Conservation (phyloP, 129 eudicot species). For the Helianthus tuberosus region DNA sequence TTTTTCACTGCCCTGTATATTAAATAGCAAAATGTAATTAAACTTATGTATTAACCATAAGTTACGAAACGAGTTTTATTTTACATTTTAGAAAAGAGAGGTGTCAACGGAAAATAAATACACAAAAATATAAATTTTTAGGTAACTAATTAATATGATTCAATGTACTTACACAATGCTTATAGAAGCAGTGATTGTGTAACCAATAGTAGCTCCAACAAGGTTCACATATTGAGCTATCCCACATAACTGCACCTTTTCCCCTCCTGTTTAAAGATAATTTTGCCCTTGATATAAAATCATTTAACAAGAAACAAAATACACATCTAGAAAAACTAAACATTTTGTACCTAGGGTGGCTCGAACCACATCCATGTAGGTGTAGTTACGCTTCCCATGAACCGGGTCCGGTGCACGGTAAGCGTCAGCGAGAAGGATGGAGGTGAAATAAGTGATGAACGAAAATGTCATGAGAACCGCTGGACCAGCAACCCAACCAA, state of each 20-base stretch:
- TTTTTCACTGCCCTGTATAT: slow-evolving; percentile 68
- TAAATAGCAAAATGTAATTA: not conserved
- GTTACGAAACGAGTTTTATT: too few relatives aligned
- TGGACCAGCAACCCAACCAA: slow-evolving; percentile 89
- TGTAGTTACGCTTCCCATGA: slow-evolving; percentile 75
- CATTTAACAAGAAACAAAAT: too few relatives aligned
- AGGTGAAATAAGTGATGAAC: slow-evolving; percentile 73
- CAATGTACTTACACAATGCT: slow-evolving; percentile 79
- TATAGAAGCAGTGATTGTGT: slow-evolving; percentile 94
- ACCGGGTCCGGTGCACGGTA: slow-evolving; percentile 77
- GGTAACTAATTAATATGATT: not conserved
- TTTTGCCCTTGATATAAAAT: not conserved
- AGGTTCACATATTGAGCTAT: slow-evolving; percentile 81
- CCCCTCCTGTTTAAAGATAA: slow-evolving; percentile 62
- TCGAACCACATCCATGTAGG: slow-evolving; percentile 85
- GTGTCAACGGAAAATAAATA: not conserved
- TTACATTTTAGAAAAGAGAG: too few relatives aligned
- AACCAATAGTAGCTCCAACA: slow-evolving; percentile 82
- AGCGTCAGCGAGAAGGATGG: slow-evolving; percentile 70
- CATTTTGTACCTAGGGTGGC: slow-evolving; percentile 59
- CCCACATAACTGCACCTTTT: slow-evolving; percentile 80
- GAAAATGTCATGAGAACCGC: slow-evolving; percentile 65
- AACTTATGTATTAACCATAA: too few relatives aligned
- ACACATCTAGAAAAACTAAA: not conserved
- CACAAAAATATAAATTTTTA: not conserved